Evolutionary conservation across 768 basidiomycete genomes (phyloP).

Genomic region (Phaeotremella skinneri): DNA sequence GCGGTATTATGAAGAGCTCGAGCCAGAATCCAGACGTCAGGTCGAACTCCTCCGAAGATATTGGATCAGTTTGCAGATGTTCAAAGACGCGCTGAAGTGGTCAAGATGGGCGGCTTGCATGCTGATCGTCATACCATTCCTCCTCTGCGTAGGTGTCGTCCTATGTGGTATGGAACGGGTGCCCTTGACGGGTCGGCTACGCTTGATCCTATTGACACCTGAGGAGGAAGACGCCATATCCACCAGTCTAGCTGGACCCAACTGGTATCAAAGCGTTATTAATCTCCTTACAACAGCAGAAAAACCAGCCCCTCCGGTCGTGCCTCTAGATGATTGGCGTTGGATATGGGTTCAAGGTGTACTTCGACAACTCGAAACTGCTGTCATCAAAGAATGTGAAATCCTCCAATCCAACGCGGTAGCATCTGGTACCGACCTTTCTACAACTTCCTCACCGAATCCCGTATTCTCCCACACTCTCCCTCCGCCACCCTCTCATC

Average conservation of each 20-base stretch:
- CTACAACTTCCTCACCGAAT: conserved; percentile 56
- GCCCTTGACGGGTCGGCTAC: conserved; percentile 59
- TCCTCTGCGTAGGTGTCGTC: conserved; percentile 35
- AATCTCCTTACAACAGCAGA: conserved; percentile 68
- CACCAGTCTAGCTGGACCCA: conserved; percentile 72
- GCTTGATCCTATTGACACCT: conserved; percentile 82
- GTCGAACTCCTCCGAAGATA: conserved; percentile 34
- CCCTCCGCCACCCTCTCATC: conserved; percentile 77
- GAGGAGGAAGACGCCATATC: conserved; percentile 90
- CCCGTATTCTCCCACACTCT: conserved; percentile 3
- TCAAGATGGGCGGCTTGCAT: conserved; percentile 22
- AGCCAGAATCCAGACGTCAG: conserved; percentile 16
- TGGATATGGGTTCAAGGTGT: conserved; percentile 80
- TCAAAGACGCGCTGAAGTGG: conserved; percentile 26
- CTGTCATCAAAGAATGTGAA: conserved; percentile 60
- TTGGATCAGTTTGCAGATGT: conserved; percentile 26
- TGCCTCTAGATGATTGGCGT: conserved; percentile 82
- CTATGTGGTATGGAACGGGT: conserved; percentile 45
- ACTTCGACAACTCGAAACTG: conserved; percentile 70
- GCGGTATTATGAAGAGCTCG: conserved; percentile 24
- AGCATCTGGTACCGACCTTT: conserved; percentile 57
- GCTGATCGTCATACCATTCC: conserved; percentile 35
- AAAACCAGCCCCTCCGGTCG: conserved; percentile 59
- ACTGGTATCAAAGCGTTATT: conserved; percentile 81
- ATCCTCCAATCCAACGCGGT: neutral